Evolutionary conservation across 345 rosid species (phyloP), one percentile per base, ranked within the genome.

Genomic region (Carallia brachiata): DNA sequence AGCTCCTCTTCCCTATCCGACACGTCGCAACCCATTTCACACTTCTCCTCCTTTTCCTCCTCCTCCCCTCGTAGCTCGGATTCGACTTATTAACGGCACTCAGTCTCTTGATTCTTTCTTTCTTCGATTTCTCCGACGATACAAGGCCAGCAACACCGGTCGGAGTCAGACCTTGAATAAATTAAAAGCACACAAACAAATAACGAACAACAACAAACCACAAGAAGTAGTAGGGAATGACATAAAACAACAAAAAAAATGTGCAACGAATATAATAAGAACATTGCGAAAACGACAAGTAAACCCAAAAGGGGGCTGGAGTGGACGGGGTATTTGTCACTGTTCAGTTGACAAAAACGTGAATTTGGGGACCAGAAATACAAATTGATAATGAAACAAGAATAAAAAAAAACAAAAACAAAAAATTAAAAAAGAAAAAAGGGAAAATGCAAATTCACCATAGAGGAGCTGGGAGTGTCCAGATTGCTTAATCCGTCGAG

Each of bases 91-190:
- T 78, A 79, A 84, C 87, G 52, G 82, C 65, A 52, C 88, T 75
- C 70, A 89, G 72, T 75, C 75, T 84, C 78, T 81, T 79, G 52
- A 85, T 67, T 75, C 82, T 82, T 79, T 82, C 83, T 66, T 84
- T 87, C 86, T 80, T 87, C 27, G 79, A 71, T 85, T 86, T 90
- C 74, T 80, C 83, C 82, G 71, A 61, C 63, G 83, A 63, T 62
- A 74, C 69, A 73, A 67, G 79, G 70, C 63, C 79, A 52, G 64
- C 78, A 30, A 71, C 80, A 73, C 16, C 37, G 10, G 7, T 70
- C 48, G 36, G 54, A 53, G 6, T 70, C 48, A 50, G 54, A 53
- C 75, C 76, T 73, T 52, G 61, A 70, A 74, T 7, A 55, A 23
- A 55, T 28, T 7, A 55, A 55, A 23, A 28, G 30, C 59, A 23